Conservation (phyloP, 768 basidiomycete species). For the Mrakia blollopis region DNA sequence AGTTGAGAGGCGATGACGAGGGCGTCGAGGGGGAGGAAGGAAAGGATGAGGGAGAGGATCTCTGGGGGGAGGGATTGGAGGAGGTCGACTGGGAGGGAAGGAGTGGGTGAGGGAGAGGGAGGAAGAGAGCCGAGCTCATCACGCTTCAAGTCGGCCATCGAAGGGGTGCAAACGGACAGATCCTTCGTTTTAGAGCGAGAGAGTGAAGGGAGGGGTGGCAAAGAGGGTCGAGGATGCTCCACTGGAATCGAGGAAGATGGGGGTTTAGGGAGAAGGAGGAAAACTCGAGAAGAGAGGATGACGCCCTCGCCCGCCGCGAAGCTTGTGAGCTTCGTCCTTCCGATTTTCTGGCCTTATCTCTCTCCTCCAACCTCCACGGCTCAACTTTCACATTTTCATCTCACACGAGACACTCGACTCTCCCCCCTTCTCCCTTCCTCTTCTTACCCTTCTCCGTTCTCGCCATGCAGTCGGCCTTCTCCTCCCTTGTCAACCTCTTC, state of each 20-base stretch:
- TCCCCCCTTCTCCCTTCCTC: no score
- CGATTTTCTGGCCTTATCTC: background rate
- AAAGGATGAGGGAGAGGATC: constrained; percentile 56
- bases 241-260: background rate
- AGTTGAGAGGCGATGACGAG: background rate
- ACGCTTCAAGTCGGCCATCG: background rate
- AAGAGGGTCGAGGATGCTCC: background rate
- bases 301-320: background rate
- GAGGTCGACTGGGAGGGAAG: background rate
- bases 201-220: background rate
- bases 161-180: background rate
- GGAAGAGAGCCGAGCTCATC: background rate
- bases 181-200: background rate
- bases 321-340: background rate
- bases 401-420: no score
- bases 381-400: no score
- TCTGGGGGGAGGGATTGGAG: constrained; percentile 53
- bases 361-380: background rate
- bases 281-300: background rate
- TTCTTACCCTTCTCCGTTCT: background rate
- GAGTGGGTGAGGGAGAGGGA: background rate
- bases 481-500: background rate
- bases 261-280: background rate
- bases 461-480: background rate
- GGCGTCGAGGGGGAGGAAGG: constrained; percentile 45